phyloP scores from a whole-genome alignment of 2,329 filamentous ascomycete species.

The Coniochaeta sp. region DNA sequence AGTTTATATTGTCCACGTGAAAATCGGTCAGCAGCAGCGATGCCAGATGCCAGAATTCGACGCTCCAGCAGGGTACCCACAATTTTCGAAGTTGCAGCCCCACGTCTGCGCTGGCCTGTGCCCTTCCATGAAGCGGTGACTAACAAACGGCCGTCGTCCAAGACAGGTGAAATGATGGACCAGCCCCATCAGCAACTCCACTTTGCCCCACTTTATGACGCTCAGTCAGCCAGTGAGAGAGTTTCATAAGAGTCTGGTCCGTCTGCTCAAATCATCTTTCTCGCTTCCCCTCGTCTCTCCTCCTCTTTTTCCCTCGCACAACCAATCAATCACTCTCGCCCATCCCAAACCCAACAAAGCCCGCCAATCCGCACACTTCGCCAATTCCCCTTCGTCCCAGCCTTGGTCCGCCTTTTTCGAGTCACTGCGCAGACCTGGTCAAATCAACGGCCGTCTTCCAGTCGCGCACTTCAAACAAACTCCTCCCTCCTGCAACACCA shows the following conservation, averaged over 20 bases:
- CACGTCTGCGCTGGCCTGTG: background rate
- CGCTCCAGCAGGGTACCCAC: background rate
- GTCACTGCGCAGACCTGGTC: constrained; percentile 15
- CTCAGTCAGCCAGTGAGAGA: constrained; percentile 45
- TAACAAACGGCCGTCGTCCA: background rate
- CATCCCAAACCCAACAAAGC: constrained; percentile 28
- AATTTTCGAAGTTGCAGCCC: background rate
- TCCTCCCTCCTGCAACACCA: constrained; percentile 17
- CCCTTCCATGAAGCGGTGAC: background rate
- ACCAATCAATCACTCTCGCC: constrained; percentile 39
- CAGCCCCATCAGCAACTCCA: background rate
- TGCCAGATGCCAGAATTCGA: background rate
- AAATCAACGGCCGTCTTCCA: constrained; percentile 22
- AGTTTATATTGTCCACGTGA: too few species aligned
- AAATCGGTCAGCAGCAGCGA: too few species aligned
- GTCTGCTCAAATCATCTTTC: constrained; percentile 44
- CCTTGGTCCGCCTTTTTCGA: background rate
- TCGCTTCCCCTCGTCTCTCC: constrained; percentile 34
- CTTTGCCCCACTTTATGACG: constrained; percentile 28
- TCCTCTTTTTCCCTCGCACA: constrained; percentile 36
- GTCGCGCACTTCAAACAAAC: constrained; percentile 11
- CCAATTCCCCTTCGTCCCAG: too few species aligned
- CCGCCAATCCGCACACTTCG: too few species aligned
- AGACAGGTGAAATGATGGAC: background rate
- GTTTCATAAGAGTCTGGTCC: constrained; percentile 33